phyloP scores from a whole-genome alignment of 1,284 basidiomycete species.

The Volvariella surrecta region DNA sequence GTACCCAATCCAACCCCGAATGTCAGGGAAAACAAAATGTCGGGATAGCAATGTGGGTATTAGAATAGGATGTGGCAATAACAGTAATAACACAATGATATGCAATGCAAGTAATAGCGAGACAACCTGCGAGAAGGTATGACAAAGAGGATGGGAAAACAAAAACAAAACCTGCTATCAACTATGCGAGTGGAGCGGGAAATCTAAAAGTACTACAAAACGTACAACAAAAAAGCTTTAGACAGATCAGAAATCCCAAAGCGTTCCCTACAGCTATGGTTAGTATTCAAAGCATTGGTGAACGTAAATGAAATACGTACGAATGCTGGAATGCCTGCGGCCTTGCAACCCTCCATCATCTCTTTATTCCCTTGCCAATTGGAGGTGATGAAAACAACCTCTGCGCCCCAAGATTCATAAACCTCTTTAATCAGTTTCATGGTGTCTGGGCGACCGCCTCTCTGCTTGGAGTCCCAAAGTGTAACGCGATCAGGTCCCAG shows the following conservation, averaged over 20 bases:
- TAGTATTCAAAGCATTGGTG: background rate
- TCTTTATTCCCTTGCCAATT: conserved; percentile 55
- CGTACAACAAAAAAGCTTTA: conserved; percentile 2
- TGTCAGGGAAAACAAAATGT: background rate
- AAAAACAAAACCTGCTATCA: conserved; percentile 1
- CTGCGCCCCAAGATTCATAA: conserved; percentile 34
- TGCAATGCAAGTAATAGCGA: background rate
- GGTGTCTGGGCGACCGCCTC: conserved; percentile 38
- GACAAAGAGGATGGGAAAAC: background rate
- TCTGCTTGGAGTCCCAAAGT: conserved; percentile 55
- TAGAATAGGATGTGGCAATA: conserved; percentile 4
- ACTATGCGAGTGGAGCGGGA: too few species aligned
- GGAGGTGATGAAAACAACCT: conserved; percentile 62
- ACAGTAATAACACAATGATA: conserved; percentile 4
- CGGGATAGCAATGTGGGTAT: conserved; percentile 6
- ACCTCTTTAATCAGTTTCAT: conserved; percentile 37
- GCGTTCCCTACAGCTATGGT: conserved; percentile 23
- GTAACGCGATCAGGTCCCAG: conserved; percentile 46
- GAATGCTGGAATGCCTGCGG: conserved; percentile 53
- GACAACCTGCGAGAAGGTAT: background rate
- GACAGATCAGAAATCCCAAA: conserved; percentile 30
- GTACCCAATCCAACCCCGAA: background rate
- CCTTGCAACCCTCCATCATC: conserved; percentile 62
- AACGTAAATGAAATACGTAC: conserved; percentile 18
- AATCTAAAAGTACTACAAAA: background rate